A percentile compares a stretch with the other conserved stretches of the same genome.
These are phyloP conservation scores for Linnemannia elongata DNA, from an alignment of 192 early-diverging fungal species.

Conservation along the genomic window DNA sequence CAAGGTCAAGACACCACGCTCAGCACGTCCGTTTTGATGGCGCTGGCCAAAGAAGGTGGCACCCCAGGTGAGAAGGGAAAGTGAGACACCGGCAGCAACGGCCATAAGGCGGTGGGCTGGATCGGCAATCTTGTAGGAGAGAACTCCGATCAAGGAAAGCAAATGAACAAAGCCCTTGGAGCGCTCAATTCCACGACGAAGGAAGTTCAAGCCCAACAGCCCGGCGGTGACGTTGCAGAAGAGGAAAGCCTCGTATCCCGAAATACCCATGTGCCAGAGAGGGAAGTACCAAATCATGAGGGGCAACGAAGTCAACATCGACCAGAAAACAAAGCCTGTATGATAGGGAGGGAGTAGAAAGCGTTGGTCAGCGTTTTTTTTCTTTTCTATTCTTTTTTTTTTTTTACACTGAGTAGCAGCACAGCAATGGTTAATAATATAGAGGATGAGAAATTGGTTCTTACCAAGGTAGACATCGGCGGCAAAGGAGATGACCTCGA, in stretches of 20 bases:
- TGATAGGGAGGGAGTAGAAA: not conserved
- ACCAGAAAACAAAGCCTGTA: constrained; percentile 83
- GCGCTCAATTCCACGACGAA: constrained; percentile 66
- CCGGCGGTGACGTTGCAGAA: constrained; percentile 71
- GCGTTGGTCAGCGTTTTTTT: not conserved
- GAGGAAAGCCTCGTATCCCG: constrained; percentile 82
- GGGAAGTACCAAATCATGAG: constrained; percentile 87
- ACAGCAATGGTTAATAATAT: not conserved
- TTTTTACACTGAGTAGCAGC: not conserved
- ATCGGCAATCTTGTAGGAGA: constrained; percentile 68
- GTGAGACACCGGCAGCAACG: constrained; percentile 69
- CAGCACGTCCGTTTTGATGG: constrained; percentile 67
- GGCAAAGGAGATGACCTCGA: constrained; percentile 60
- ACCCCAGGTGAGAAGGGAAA: constrained; percentile 69
- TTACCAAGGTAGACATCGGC: constrained; percentile 77
- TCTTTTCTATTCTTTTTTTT: not conserved
- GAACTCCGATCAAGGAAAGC: constrained; percentile 72
- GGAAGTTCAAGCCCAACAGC: constrained; percentile 67
- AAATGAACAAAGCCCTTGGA: constrained; percentile 70
- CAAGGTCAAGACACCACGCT: constrained; percentile 75
- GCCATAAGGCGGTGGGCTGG: constrained; percentile 71
- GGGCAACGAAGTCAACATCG: constrained; percentile 81
- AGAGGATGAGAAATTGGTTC: not conserved
- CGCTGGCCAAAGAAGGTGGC: constrained; percentile 70
- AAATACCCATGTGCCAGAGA: constrained; percentile 88